These are phyloP conservation scores for Plasmodium yoelii DNA, from an alignment of 169 alveolate species.

Conservation along the genomic window DNA sequence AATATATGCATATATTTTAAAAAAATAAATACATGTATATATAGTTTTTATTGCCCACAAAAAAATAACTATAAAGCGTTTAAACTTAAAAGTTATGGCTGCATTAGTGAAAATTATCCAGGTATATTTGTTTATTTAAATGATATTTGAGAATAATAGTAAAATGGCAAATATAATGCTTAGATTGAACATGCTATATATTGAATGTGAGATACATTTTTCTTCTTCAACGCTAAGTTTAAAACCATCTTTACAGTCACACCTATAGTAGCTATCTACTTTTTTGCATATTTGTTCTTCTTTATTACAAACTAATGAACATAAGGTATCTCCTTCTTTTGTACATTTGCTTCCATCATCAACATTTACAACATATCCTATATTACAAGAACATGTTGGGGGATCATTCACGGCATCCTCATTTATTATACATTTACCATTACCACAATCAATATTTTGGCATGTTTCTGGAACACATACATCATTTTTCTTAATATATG, in stretches of 20 bases:
- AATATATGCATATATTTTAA: neutral
- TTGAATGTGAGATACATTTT: slow-evolving; percentile 25
- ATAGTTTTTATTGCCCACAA: neutral
- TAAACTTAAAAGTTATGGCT: neutral
- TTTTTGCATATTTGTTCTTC: slow-evolving; percentile 46
- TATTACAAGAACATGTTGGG: slow-evolving; percentile 35
- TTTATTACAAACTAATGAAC: slow-evolving; percentile 23
- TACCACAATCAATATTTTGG: slow-evolving; percentile 15
- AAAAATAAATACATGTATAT: neutral
- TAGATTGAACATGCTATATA: slow-evolving; percentile 32
- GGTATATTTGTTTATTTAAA: slow-evolving; percentile 1
- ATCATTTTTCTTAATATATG: neutral
- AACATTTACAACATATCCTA: slow-evolving; percentile 33
- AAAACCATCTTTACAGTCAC: slow-evolving; percentile 54
- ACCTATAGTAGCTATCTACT: slow-evolving; percentile 20
- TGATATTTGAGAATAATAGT: slow-evolving; percentile 8
- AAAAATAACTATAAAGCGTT: slow-evolving; percentile 18
- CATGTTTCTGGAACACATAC: slow-evolving; percentile 29
- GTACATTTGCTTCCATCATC: slow-evolving; percentile 30
- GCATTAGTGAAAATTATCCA: neutral
- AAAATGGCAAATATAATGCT: slow-evolving; percentile 5
- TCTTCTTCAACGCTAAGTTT: slow-evolving; percentile 7
- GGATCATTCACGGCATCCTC: neutral
- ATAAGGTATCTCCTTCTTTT: slow-evolving; percentile 43
- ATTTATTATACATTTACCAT: slow-evolving; percentile 47